Evolutionary conservation across 179 eudicot species (phyloP), one percentile per base, ranked within the genome.

Genomic region (Gypsophila paniculata): DNA sequence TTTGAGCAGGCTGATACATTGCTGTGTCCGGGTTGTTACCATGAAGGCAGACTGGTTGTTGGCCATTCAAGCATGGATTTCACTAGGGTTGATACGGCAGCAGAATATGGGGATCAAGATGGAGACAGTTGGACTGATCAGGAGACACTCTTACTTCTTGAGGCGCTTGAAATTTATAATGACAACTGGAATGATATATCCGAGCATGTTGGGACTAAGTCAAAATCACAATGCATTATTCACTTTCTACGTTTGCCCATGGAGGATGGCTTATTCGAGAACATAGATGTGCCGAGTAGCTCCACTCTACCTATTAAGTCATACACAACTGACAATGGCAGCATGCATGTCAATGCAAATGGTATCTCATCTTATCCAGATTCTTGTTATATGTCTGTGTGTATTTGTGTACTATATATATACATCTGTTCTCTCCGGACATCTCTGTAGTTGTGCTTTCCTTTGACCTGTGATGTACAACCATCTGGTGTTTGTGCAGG

Each of bases 181-280:
- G 97, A 91, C 67, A 88, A 85, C 82, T 94, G 99, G 99, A 91
- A 83, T 78, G 96, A 91, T 64, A 89, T 94, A 82, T 96, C 97
- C 6, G 95, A 88, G 71, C 88, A 92, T 77, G 96, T 92, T 54
- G 90, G 96, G 22, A 75, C 91, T 34, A 94, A 91, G 87, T 89
- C 99, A 63, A 94, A 94, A 85, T 91, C 97, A 36, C 97, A 94
- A 72, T 94, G 98, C 84, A 91, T 94, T 55, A 89, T 86, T 68
- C 99, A 94, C 76, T 94, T 94, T 79, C 84, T 94, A 65, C 96
- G 96, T 59, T 82, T 94, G 76, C 96, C 97, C 11, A 76, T 86
- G 74, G 96, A 89, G 82, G 94, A 90, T 73, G 81, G 85, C 71
- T 75, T 88, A 69, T 65, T 94, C 83, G 93, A 88, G 70, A 87